Base-by-base conservation (phyloP, 1,139 yeast genomes). In the Lodderomyces jiufengensis region DNA sequence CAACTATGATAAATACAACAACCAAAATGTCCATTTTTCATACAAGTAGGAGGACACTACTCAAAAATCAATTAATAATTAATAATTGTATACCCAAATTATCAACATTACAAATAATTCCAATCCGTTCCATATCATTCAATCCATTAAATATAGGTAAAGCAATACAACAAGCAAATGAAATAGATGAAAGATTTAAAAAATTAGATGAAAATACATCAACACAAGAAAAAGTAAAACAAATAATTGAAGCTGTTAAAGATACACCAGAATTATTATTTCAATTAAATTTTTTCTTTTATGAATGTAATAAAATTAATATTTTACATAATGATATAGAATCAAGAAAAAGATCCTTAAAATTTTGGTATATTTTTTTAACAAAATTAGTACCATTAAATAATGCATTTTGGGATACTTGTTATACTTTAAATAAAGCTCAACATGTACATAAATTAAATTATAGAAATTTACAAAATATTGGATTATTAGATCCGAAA, bases 401-500 rank as follows among this genome's bases (percentile, higher is more conserved):
- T 43, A 40, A 50, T 10, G 50, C 64, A n/a, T 69, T 70, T 37
- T 70, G 74, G 73, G 68, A 60, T 7, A 49, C 55, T 31, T 64
- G 73, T 42, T 54, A 52, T 27, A 35, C 52, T 11, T 41, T 52
- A 30, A 61, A 64, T 26, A 49, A 68, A 9, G 56, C 73, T 8
- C 54, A 60, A 32, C 65, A 60, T 32, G 44, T 38, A 4, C 73
- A 70, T 43, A 38, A 37, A 28, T 46, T 70, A 15, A 46, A 50
- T 5, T 39, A 38, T 3, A 52, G 50, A 33, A 49, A 53, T 33
- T 51, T 59, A 3, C 29, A 45, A 8, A 46, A 59, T 32, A 47
- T 70, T 27, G 76, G 76, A 9, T 40, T 69, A 10, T 49, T 70
- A 33, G 75, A 69, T 45, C 76, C 76, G 0, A 47, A 44, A 29